Evolutionary conservation across 2,329 filamentous ascomycete genomes (phyloP).

Genomic region (Graphilbum sp.): DNA sequence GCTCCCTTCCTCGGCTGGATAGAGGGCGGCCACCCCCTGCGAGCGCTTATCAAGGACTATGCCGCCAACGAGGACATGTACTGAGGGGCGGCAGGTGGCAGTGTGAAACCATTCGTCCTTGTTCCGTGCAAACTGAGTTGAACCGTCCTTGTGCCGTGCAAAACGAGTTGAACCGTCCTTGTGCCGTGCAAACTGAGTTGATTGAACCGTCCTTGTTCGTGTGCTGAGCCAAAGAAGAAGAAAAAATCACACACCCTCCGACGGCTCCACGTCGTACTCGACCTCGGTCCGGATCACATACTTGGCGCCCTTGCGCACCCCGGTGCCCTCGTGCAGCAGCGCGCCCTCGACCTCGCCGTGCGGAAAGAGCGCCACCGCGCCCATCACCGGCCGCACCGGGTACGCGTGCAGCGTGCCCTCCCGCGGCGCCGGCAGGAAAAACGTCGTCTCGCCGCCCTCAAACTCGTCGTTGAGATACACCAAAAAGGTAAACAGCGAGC

Average conservation of each 20-base stretch:
- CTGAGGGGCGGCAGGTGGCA: no score
- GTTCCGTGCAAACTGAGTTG: no score
- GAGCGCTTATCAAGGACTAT: constrained; percentile 1
- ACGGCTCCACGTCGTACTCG: constrained; percentile 42
- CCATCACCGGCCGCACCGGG: constrained; percentile 51
- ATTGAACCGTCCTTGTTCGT: no score
- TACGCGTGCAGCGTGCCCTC: constrained; percentile 56
- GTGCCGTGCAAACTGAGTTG: no score
- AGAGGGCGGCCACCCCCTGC: constrained; percentile 9
- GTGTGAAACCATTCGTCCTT: no score
- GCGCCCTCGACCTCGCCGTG: constrained; percentile 52
- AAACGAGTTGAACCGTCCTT: no score
- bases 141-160: no score
- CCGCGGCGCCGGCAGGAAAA: constrained; percentile 46
- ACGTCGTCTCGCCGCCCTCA: constrained; percentile 54
- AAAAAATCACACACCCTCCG: no score
- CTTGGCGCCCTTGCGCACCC: constrained; percentile 47
- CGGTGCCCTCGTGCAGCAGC: constrained; percentile 53
- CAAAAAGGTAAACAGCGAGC: constrained; percentile 52
- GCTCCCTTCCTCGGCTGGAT: constrained; percentile 8
- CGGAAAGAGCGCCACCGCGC: constrained; percentile 50
- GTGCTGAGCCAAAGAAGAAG: no score
- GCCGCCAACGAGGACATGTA: constrained; percentile 3
- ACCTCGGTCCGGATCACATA: constrained; percentile 59
- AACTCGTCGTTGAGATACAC: constrained; percentile 59